A percentile compares a stretch with the other conserved stretches of the same genome.
Conservation (phyloP, 768 basidiomycete species). For the Lactarius psammicola region DNA sequence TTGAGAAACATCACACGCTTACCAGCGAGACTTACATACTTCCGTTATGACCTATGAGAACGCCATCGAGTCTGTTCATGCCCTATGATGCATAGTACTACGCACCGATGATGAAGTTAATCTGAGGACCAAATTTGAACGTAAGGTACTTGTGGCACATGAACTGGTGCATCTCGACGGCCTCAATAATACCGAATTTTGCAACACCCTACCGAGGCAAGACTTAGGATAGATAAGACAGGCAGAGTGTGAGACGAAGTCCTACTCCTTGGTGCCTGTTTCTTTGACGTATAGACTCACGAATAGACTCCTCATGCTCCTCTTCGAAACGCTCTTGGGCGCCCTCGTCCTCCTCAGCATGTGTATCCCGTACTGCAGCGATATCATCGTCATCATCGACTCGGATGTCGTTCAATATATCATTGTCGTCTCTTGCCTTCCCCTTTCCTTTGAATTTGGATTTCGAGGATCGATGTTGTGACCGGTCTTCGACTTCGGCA, state of each 20-base stretch:
- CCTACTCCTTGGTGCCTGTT: conserved; percentile 49
- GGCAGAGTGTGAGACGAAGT: conserved; percentile 36
- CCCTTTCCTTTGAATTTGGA: conserved; percentile 20
- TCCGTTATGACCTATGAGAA: conserved; percentile 76
- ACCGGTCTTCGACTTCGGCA: conserved; percentile 1
- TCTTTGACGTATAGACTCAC: conserved; percentile 50
- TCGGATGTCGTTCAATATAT: conserved; percentile 24
- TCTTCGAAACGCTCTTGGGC: conserved; percentile 69
- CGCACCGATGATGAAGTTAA: conserved; percentile 95
- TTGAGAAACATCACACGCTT: conserved; percentile 13
- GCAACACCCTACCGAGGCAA: conserved; percentile 58
- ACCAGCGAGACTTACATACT: conserved; percentile 52
- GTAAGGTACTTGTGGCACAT: conserved; percentile 91
- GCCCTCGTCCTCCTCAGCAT: conserved; percentile 41
- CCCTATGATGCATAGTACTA: not conserved
- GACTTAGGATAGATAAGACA: not conserved
- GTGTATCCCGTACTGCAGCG: conserved; percentile 21
- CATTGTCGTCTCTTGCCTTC: conserved; percentile 23
- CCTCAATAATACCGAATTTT: conserved; percentile 84
- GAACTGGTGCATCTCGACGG: conserved; percentile 86
- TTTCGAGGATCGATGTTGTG: conserved; percentile 11
- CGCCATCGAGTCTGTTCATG: not conserved
- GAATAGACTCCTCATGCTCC: conserved; percentile 55
- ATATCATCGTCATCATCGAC: conserved; percentile 31
- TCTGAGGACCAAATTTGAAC: conserved; percentile 86